Conservation (phyloP, 495 filamentous ascomycete genomes). For the Aspergillus nanangensis region DNA sequence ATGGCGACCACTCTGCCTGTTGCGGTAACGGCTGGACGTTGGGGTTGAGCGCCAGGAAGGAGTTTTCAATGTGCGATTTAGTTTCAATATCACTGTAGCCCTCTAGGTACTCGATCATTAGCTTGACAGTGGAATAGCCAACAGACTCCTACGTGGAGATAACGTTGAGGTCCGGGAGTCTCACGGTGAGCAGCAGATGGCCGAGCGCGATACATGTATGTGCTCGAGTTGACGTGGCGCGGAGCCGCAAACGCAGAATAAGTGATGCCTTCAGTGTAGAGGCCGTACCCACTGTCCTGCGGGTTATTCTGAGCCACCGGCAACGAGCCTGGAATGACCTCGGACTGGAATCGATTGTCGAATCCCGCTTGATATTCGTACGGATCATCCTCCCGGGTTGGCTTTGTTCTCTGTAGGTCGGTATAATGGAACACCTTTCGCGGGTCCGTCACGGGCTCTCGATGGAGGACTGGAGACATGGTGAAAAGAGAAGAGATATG, state of each 20-base stretch:
- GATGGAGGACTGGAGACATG: constrained; percentile 22
- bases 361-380: constrained; percentile 38
- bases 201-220: constrained; percentile 38
- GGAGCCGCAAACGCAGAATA: constrained; percentile 48
- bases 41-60: constrained; percentile 35
- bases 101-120: constrained; percentile 27
- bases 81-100: constrained; percentile 21
- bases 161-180: constrained; percentile 8
- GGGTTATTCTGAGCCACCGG: constrained; percentile 40
- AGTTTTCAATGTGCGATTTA: constrained; percentile 36
- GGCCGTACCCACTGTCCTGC: constrained; percentile 30
- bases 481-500: constrained; percentile 17
- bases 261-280: constrained; percentile 58
- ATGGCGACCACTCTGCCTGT: constrained; percentile 38
- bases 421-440: constrained; percentile 41
- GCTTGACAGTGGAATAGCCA: background rate
- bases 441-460: constrained; percentile 29
- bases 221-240: constrained; percentile 33
- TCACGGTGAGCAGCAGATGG: constrained; percentile 37
- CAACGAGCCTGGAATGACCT: constrained; percentile 36
- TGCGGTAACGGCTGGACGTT: constrained; percentile 30
- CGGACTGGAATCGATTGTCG: constrained; percentile 36
- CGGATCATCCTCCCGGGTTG: constrained; percentile 38
- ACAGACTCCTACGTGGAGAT: no score
- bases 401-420: constrained; percentile 34